phyloP scores from a whole-genome alignment of 331 rosid species.

The Rosa hybrid region DNA sequence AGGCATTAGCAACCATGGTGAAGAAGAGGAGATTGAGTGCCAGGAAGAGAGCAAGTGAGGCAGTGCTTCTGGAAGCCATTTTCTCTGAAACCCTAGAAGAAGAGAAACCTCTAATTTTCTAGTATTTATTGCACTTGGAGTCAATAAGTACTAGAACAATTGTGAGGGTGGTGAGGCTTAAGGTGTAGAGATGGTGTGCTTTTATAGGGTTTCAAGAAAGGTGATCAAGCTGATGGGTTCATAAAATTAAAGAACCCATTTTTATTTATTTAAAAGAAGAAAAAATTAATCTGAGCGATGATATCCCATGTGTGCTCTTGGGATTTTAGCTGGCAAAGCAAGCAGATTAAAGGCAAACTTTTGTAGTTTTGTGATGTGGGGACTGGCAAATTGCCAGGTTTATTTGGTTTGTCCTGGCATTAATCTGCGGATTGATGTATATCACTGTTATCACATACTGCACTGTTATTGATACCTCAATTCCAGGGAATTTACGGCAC shows the following conservation, averaged over 20 bases:
- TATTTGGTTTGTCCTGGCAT: background rate
- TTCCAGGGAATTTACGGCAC: background rate
- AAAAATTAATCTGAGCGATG: background rate
- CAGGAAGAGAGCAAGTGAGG: constrained; percentile 58
- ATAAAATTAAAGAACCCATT: background rate
- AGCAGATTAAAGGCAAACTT: constrained; percentile 4
- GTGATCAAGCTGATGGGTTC: background rate
- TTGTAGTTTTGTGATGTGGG: constrained; percentile 40
- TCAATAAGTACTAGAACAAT: background rate
- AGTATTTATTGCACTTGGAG: background rate
- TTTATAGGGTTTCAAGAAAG: constrained; percentile 43
- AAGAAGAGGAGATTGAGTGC: constrained; percentile 60
- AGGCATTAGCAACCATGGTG: constrained; percentile 54
- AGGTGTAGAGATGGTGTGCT: constrained; percentile 13
- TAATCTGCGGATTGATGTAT: background rate
- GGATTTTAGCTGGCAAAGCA: constrained; percentile 45
- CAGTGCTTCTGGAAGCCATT: constrained; percentile 53
- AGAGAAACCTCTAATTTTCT: background rate
- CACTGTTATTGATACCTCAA: constrained; percentile 3
- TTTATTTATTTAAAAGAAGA: background rate
- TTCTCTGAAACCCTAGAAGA: constrained; percentile 23
- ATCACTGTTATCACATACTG: background rate
- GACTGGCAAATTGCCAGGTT: constrained; percentile 22
- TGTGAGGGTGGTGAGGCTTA: constrained; percentile 1
- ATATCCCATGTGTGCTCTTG: constrained; percentile 29